Conservation (phyloP, 2,329 filamentous ascomycete species). For the Colletotrichum godetiae region DNA sequence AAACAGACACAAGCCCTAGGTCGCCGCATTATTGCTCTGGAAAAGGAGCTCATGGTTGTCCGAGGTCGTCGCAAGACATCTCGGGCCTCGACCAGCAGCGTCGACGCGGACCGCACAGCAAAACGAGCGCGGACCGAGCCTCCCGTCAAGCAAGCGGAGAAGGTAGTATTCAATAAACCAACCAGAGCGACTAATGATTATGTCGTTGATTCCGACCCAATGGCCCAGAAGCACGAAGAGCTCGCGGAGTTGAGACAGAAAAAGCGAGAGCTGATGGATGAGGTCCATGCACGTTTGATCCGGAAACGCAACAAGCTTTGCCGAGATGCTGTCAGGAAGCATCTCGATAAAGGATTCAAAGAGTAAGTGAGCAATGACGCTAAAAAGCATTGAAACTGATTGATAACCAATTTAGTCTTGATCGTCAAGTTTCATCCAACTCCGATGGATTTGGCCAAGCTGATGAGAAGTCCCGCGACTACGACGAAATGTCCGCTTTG, state of each 20-base stretch:
- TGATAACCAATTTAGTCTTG: constrained; percentile 39
- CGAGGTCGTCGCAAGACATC: neutral
- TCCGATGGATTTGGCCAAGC: too few relatives aligned
- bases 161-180: accelerated
- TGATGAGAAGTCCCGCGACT: constrained; percentile 57
- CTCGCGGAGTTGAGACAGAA: neutral
- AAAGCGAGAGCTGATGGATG: neutral
- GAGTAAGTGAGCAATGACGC: constrained; percentile 55
- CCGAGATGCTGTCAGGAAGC: constrained; percentile 34
- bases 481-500: constrained; percentile 63
- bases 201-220: neutral
- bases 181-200: too few relatives aligned
- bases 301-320: constrained; percentile 66
- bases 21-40: neutral
- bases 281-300: constrained; percentile 53
- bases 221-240: neutral
- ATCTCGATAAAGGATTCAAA: constrained; percentile 48
- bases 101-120: neutral
- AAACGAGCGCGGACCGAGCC: neutral
- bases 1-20: neutral
- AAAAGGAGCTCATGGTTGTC: neutral
- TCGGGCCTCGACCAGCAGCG: neutral
- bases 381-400: constrained; percentile 53
- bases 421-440: neutral
- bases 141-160: neutral